Evolutionary conservation across 495 filamentous ascomycete species (phyloP).

Genomic region (Penicillium cosmopolitanum): DNA sequence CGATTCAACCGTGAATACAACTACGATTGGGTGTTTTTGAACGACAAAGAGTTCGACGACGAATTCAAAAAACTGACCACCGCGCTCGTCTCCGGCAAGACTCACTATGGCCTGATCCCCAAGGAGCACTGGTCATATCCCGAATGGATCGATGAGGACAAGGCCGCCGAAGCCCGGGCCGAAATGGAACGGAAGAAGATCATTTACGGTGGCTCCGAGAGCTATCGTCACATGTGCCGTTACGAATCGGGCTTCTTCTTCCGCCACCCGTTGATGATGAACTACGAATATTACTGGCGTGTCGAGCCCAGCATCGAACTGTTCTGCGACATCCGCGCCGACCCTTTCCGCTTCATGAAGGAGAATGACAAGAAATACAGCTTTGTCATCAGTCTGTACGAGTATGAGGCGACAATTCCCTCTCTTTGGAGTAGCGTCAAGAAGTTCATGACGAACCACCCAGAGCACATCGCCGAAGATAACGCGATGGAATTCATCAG

Average conservation of each 20-base stretch:
- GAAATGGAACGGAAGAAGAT: constrained; percentile 85
- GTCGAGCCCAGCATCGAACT: constrained; percentile 89
- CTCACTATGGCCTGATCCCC: constrained; percentile 84
- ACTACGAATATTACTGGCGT: constrained; percentile 93
- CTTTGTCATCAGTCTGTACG: constrained; percentile 87
- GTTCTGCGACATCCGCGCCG: constrained; percentile 81
- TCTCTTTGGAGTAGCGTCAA: constrained; percentile 93
- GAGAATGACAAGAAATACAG: constrained; percentile 91
- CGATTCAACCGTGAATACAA: constrained; percentile 95
- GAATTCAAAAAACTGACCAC: constrained; percentile 91
- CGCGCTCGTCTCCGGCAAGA: constrained; percentile 84
- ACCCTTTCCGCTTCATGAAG: constrained; percentile 85
- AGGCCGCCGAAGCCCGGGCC: constrained; percentile 76
- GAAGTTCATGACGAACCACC: constrained; percentile 86
- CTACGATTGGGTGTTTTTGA: constrained; percentile 99
- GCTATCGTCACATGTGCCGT: constrained; percentile 93
- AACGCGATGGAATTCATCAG: constrained; percentile 93
- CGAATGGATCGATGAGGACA: constrained; percentile 82
- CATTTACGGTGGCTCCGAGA: constrained; percentile 92
- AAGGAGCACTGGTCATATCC: constrained; percentile 92
- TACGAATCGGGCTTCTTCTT: constrained; percentile 96
- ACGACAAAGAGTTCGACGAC: constrained; percentile 90
- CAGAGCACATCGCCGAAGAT: constrained; percentile 79
- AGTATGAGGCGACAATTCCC: constrained; percentile 94
- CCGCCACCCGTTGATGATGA: constrained; percentile 75